Evolutionary conservation across 805 yeast genomes (phyloP).

Genomic region (Debaryomyces maramus): DNA sequence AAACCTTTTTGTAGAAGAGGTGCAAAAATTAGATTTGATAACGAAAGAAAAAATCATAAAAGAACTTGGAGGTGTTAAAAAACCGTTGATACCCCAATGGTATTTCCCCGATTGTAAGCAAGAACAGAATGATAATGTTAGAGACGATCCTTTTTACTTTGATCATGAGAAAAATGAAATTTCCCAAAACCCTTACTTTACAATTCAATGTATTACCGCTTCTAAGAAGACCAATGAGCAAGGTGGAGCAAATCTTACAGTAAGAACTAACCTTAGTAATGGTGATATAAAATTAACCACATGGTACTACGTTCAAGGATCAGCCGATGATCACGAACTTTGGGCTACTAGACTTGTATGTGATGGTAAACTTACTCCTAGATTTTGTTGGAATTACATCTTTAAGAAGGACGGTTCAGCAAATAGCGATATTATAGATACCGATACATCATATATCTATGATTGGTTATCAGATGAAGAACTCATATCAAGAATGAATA

Average conservation of each 20-base stretch:
- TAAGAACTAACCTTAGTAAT: constrained; percentile 19
- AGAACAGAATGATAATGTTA: neutral
- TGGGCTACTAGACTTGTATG: constrained; percentile 53
- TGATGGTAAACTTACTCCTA: constrained; percentile 52
- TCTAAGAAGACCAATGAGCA: constrained; percentile 39
- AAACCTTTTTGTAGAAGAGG: constrained; percentile 48
- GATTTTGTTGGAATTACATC: constrained; percentile 52
- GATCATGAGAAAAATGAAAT: neutral
- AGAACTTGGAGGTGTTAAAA: constrained; percentile 20
- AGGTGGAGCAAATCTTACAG: constrained; percentile 55
- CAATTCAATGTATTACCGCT: constrained; percentile 59
- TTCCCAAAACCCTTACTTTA: constrained; percentile 15
- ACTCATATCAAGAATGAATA: constrained; percentile 18
- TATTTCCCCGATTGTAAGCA: constrained; percentile 50
- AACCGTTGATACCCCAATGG: constrained; percentile 70
- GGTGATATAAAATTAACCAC: constrained; percentile 7
- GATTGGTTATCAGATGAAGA: constrained; percentile 24
- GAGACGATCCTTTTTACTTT: constrained; percentile 5
- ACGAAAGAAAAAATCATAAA: constrained; percentile 28
- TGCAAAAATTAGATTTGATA: constrained; percentile 41
- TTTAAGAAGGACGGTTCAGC: constrained; percentile 6
- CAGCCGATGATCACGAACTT: constrained; percentile 90
- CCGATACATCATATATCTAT: constrained; percentile 19
- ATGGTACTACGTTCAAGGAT: constrained; percentile 77
- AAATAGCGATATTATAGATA: constrained; percentile 18